Evolutionary conservation across 1,284 basidiomycete species (phyloP), one percentile per base, ranked within the genome.

Genomic region (Sanguinoderma infundibulare): DNA sequence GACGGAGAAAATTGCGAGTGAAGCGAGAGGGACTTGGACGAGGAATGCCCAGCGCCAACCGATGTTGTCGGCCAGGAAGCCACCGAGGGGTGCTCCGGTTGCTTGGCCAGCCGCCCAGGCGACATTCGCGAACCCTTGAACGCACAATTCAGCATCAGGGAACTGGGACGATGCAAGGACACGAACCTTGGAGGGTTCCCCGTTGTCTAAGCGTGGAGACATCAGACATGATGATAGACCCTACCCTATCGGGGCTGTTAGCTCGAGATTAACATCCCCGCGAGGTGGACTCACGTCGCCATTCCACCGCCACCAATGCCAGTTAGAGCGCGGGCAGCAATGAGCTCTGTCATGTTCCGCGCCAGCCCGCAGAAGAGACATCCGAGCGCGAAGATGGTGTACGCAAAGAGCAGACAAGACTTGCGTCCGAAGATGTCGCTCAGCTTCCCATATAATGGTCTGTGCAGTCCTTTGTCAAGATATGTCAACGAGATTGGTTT

Each of bases 361-460:
- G 86, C 78, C 0, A 86, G 64, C 2, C 86, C 86, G 60, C 85
- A 87, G 35, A 82, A 70, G 32, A 87, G 69, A 53, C 76, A 82
- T 7, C 86, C 87, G 0, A 86, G 50, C 0, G 80, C 83, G 64
- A 88, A 88, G 12, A 86, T 70, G 17, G 73, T 64, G 66, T 87
- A 87, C 0, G 85, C 81, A 60, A 84, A 82, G 0, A 88, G 69
- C 3, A 89, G 73, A 62, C 86, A 87, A 1, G 73, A 70, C 66
- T 87, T 87, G 4, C 86, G 78, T 2, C 87, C 87, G 62, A 87
- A 88, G 1, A 88, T 87, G 65, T 89, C 86, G 68, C 85, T 87
- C 20, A 87, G 73, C 70, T 87, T 87, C 14, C 86, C 86, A 62
- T 85, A 87, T 2, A 89, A 70, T 12, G 87, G 86, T 66, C 86